Evolutionary conservation across 106 monocot species (phyloP), one percentile per base, ranked within the genome.

Genomic region (Allium fistulosum): DNA sequence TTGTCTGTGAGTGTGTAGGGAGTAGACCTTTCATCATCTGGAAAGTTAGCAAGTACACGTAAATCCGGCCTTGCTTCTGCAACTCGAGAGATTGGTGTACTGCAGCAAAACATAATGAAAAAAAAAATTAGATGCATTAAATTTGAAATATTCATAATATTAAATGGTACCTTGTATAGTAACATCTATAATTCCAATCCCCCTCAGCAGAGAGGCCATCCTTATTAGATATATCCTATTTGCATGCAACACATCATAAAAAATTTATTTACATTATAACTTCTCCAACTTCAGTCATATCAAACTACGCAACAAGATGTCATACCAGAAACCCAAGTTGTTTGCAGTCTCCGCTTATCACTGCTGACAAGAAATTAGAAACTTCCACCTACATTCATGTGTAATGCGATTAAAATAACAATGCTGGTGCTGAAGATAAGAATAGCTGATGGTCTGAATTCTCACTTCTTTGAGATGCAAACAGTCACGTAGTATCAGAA

Each of bases 401-500:
- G 65, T 14, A 69, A 12, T 17, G n/a, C 51, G 16, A 11, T n/a
- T 17, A n/a, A 27, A 8, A 48, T 11, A 17, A 52, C 45, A 56
- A 58, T 10, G 4, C 26, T 49, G 28, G 11, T 37, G 26, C 48
- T 68, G 52, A 16, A 59, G 7, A 55, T 49, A 58, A 0, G 57
- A 13, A 27, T 15, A 49, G 16, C 18, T 57, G 37, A 26, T 22
- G 46, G 27, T n/a, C 26, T 16, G 16, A 51, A 53, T 7, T 68
- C 88, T 82, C 72, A 88, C 93, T 75, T 82, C 85, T 79, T 78
- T 93, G 58, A 93, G 88, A 79, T 93, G 80, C 59, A 85, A 67
- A 63, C 88, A 93, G 68, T 93, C 83, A 15, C 83, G 78, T 17
- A 93, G 78, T 17, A 86, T 80, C 71, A 93, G 71, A 50, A 82